Conservation (phyloP, 169 alveolate species). For the Eimeria brunetti region DNA sequence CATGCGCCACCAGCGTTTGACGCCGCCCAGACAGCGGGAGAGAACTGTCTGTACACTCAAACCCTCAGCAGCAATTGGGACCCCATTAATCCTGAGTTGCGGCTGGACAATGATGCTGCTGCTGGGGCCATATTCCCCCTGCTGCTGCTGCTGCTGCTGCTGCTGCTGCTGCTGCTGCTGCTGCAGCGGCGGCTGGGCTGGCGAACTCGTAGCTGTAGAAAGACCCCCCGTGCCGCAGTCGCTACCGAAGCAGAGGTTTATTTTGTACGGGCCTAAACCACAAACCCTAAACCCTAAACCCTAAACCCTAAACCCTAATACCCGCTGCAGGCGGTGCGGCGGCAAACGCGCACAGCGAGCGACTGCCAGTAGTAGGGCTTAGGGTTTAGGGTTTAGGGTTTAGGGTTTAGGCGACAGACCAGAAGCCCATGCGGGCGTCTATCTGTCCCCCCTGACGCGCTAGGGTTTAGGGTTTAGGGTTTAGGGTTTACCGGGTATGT, state of each 20-base stretch:
- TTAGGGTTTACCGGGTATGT: neutral
- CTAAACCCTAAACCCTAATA: no score
- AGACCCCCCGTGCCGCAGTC: neutral
- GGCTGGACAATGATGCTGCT: slow-evolving; percentile 82
- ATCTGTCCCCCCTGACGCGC: no score
- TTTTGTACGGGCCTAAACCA: slow-evolving; percentile 48
- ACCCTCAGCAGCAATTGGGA: slow-evolving; percentile 75
- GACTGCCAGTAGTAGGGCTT: no score
- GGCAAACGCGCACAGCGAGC: no score
- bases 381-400: no score
- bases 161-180: slow-evolving; percentile 25
- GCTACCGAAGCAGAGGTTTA: neutral
- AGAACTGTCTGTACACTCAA: slow-evolving; percentile 90
- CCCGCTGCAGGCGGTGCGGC: neutral
- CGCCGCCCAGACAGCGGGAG: slow-evolving; percentile 92
- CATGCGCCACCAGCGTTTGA: slow-evolving; percentile 41
- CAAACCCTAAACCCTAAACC: slow-evolving; percentile 16
- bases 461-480: neutral
- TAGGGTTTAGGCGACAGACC: no score
- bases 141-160: slow-evolving; percentile 44
- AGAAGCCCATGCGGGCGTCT: no score
- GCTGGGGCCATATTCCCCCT: neutral
- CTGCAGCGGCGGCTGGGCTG: slow-evolving; percentile 20
- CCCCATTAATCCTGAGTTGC: slow-evolving; percentile 67
- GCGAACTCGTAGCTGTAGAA: neutral